Evolutionary conservation across 371 early-diverging fungal species (phyloP).

Genomic region (Rhizopus arrhizus): DNA sequence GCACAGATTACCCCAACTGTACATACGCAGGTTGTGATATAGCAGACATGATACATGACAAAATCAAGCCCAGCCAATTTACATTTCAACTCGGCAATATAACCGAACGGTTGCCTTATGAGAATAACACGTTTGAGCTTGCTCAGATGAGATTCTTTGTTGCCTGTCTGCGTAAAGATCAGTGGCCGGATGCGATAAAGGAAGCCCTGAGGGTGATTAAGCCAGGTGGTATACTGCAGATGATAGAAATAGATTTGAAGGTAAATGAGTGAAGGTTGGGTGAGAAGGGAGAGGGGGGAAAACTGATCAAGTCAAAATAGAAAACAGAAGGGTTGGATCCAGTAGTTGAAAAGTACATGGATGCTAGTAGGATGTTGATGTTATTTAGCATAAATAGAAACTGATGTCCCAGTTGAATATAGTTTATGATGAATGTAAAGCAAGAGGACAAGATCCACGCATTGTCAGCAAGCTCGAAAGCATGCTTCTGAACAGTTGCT

Average conservation of each 20-base stretch:
- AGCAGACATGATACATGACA: slow-evolving; percentile 8
- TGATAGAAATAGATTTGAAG: background rate
- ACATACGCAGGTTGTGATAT: slow-evolving; percentile 34
- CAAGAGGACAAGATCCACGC: background rate
- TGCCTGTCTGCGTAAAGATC: slow-evolving; percentile 7
- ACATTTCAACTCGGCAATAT: slow-evolving; percentile 10
- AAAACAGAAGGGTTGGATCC: background rate
- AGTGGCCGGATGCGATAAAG: slow-evolving; percentile 8
- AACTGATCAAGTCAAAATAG: no score
- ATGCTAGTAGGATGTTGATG: background rate
- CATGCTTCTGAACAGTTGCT: no score
- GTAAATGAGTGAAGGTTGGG: background rate
- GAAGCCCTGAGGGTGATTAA: slow-evolving; percentile 9
- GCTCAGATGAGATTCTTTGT: slow-evolving; percentile 9
- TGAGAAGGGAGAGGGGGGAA: no score
- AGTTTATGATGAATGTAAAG: background rate
- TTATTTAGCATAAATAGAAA: background rate
- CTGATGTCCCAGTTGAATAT: background rate
- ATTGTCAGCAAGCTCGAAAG: no score
- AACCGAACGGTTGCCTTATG: slow-evolving; percentile 1
- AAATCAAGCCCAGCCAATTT: background rate
- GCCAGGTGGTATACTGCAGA: slow-evolving; percentile 8
- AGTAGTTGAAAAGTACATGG: background rate
- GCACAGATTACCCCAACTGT: slow-evolving; percentile 33
- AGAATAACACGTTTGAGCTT: slow-evolving; percentile 14